Percentiles rank a stretch among this genome's conserved stretches.
phyloP scores from a whole-genome alignment of 2,329 filamentous ascomycete species.

The Pseudopithomyces maydicus region DNA sequence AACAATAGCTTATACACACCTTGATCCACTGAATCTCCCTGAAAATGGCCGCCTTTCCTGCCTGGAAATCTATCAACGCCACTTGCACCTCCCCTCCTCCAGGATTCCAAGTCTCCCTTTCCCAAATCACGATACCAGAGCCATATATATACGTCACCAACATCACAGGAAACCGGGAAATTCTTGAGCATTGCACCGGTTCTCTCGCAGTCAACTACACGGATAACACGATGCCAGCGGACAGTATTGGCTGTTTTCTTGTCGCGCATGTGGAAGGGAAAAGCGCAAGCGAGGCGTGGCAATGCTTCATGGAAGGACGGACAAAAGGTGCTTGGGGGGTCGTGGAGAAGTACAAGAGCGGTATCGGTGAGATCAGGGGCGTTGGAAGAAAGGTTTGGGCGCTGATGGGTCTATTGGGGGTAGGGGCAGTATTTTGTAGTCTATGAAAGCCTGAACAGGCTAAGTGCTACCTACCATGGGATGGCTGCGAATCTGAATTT shows the following conservation, averaged over 20 bases:
- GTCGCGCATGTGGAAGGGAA: neutral
- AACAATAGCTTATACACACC: too few relatives aligned
- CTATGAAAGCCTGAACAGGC: neutral
- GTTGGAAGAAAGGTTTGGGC: neutral
- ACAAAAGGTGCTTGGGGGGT: neutral
- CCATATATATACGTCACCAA: constrained; percentile 6
- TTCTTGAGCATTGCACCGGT: constrained; percentile 1
- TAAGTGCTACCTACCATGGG: too few relatives aligned
- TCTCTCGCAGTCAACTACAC: neutral
- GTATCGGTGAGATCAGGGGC: neutral
- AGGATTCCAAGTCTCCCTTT: neutral
- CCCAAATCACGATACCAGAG: neutral
- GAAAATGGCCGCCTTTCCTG: neutral
- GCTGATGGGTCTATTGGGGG: neutral
- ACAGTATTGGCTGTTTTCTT: neutral
- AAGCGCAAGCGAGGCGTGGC: neutral
- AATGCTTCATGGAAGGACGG: neutral
- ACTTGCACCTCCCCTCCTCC: neutral
- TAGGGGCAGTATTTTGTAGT: neutral
- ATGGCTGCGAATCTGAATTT: too few relatives aligned
- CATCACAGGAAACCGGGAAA: neutral
- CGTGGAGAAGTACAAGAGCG: neutral
- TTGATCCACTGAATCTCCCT: too few relatives aligned
- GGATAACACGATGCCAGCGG: neutral
- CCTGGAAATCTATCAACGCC: neutral